Base-by-base conservation (phyloP, 768 basidiomycete species). In the Lactifluus piperatus region DNA sequence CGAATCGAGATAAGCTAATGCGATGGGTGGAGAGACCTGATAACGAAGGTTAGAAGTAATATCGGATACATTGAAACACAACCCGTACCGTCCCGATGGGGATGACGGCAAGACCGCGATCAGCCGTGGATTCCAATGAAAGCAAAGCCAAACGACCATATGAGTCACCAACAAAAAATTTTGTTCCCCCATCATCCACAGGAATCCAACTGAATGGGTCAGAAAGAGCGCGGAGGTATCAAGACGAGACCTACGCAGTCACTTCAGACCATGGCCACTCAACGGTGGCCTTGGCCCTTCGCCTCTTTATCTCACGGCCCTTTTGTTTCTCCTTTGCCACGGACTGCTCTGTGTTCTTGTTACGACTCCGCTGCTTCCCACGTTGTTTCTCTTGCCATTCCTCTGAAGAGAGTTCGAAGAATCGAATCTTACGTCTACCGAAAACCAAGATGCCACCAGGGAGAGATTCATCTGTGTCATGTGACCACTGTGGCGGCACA, bases 201-300 rank as follows among this genome's bases (percentile, higher is more conserved):
- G 73, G 64, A 60, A 79, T 82, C 70, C 79, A 81, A 24, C 85
- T 86, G 24, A 47, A 13, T 63, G 22, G 45, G 37, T 43, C 14
- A 56, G 56, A 63, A 52, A 52, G 48, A 3, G 9, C 30, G 3
- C 16, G 26, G 46, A 24, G n/a, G 8, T 3, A 13, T 22, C 18
- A 24, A 7, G 51, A 48, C 14, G 53, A 36, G 26, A 72, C 83
- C 64, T 68, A 91, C 89, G 85, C 81, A 61, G 81, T 76, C 41
- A 91, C 75, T 60, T 83, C 81, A 58, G 77, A 80, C 83, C 86
- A 91, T 8, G 87, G 87, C 90, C 89, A 91, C 14, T 82, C 79
- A 16, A 89, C 76, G 36, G 69, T 67, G 0, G 80, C 81, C 37
- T 73, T 77, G 0, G 83, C 71, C 59, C 81, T 88, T 58, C 80